A percentile compares a stretch with the other conserved stretches of the same genome.
Conservation (phyloP, 768 basidiomycete species). For the Lentinula aciculospora region DNA sequence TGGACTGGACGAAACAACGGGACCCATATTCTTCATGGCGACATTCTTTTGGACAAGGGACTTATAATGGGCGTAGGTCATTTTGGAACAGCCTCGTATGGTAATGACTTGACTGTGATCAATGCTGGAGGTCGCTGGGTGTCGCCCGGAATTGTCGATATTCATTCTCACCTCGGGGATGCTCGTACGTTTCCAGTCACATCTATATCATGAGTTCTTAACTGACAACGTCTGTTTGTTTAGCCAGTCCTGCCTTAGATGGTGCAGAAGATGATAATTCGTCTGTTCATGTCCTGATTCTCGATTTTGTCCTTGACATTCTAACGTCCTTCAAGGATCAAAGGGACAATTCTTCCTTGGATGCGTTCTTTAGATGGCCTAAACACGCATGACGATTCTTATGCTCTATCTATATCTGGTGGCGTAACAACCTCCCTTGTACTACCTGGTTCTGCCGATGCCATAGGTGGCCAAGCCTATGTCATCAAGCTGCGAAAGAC, state of each 20-base stretch:
- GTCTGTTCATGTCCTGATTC: background rate
- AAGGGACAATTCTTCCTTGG: slow-evolving; percentile 43
- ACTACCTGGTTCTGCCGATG: slow-evolving; percentile 67
- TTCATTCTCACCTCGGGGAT: slow-evolving; percentile 46
- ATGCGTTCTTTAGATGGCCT: slow-evolving; percentile 67
- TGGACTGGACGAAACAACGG: slow-evolving; percentile 55
- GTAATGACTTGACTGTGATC: slow-evolving; percentile 26
- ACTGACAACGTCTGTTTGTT: background rate
- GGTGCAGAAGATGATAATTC: slow-evolving; percentile 53
- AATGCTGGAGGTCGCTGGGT: slow-evolving; percentile 52
- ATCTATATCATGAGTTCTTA: background rate
- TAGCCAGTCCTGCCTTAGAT: slow-evolving; percentile 22
- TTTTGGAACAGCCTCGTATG: slow-evolving; percentile 14
- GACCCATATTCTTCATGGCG: slow-evolving; percentile 35
- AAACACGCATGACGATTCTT: slow-evolving; percentile 73
- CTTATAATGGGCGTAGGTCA: slow-evolving; percentile 34
- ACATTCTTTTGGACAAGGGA: slow-evolving; percentile 42
- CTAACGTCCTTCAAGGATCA: slow-evolving; percentile 7
- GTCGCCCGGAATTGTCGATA: slow-evolving; percentile 43
- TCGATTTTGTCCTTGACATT: no score
- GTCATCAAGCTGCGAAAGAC: slow-evolving; percentile 76
- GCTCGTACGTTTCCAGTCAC: background rate
- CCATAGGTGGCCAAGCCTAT: slow-evolving; percentile 73
- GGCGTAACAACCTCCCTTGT: slow-evolving; percentile 77
- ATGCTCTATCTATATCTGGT: slow-evolving; percentile 57